A percentile compares a stretch with the other conserved stretches of the same genome.
Conservation (phyloP, 345 rosid genomes). For the Carallia brachiata region DNA sequence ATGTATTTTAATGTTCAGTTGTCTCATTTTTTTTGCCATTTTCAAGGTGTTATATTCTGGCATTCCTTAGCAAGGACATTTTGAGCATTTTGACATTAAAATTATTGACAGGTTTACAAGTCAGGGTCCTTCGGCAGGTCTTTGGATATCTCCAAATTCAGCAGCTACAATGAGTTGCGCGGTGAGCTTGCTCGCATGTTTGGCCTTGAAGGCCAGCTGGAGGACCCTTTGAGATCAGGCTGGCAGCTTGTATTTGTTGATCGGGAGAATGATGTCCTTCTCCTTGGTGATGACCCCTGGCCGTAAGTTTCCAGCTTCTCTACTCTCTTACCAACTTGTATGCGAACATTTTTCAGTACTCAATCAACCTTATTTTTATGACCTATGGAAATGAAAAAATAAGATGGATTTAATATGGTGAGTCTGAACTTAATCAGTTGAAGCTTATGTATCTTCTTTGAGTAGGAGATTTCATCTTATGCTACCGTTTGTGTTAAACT, state of each 20-base stretch:
- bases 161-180: slow-evolving; percentile 96
- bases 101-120: slow-evolving; percentile 69
- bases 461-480: too few relatives aligned
- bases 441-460: too few relatives aligned
- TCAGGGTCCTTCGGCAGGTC: slow-evolving; percentile 92
- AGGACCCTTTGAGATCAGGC: slow-evolving; percentile 99
- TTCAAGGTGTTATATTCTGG: too few relatives aligned
- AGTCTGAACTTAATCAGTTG: too few relatives aligned
- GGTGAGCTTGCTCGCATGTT: slow-evolving; percentile 91
- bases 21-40: too few relatives aligned
- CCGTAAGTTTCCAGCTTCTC: slow-evolving; percentile 58
- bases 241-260: slow-evolving; percentile 99
- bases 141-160: slow-evolving; percentile 79
- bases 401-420: too few relatives aligned
- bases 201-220: slow-evolving; percentile 98
- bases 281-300: slow-evolving; percentile 99
- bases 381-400: too few relatives aligned
- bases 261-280: slow-evolving; percentile 99
- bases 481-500: neutral
- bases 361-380: too few relatives aligned
- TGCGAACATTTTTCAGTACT: neutral
- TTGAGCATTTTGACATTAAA: neutral
- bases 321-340: neutral
- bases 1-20: too few relatives aligned
- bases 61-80: neutral